These are phyloP conservation scores for Hemerocallis citrina DNA, from an alignment of 106 monocot species.

Conservation along the genomic window DNA sequence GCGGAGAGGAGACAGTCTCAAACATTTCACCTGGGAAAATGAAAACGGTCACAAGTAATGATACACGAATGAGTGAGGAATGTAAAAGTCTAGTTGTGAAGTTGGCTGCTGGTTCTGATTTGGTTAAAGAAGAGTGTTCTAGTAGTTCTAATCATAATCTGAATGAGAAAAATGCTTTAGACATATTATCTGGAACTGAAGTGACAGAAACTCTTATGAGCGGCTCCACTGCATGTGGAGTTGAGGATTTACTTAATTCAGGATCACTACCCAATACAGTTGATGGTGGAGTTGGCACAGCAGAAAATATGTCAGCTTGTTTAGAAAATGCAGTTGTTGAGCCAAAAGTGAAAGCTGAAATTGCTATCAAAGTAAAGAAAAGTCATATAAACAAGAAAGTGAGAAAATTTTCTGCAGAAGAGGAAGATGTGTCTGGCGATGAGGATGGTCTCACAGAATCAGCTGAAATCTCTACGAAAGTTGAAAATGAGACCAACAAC, in stretches of 20 bases:
- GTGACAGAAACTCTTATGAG: conserved; percentile 7
- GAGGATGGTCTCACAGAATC: conserved; percentile 6
- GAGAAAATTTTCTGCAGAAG: conserved; percentile 9
- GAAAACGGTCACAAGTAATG: conserved; percentile 18
- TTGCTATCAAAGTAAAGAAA: conserved; percentile 13
- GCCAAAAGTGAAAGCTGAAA: conserved; percentile 14
- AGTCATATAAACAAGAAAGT: conserved; percentile 9
- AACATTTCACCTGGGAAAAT: conserved; percentile 31
- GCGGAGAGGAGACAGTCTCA: conserved; percentile 4
- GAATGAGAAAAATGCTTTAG: conserved; percentile 1
- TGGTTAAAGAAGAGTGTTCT: conserved; percentile 13
- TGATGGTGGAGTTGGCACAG: background rate
- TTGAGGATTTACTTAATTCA: conserved; percentile 2
- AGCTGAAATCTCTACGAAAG: conserved; percentile 9
- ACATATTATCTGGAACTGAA: conserved; percentile 8
- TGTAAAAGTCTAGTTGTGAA: conserved; percentile 4
- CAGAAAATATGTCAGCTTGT: background rate
- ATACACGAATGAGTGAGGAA: conserved; percentile 8
- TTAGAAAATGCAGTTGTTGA: conserved; percentile 11
- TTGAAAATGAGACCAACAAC: conserved; percentile 15
- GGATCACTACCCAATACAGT: background rate
- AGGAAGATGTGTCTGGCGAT: conserved; percentile 7
- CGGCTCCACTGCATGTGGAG: background rate
- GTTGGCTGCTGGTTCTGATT: conserved; percentile 4
- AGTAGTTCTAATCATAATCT: conserved; percentile 1